These are phyloP conservation scores for Beauveria sp. DNA, from an alignment of 2,329 filamentous ascomycete genomes.

Conservation along the genomic window DNA sequence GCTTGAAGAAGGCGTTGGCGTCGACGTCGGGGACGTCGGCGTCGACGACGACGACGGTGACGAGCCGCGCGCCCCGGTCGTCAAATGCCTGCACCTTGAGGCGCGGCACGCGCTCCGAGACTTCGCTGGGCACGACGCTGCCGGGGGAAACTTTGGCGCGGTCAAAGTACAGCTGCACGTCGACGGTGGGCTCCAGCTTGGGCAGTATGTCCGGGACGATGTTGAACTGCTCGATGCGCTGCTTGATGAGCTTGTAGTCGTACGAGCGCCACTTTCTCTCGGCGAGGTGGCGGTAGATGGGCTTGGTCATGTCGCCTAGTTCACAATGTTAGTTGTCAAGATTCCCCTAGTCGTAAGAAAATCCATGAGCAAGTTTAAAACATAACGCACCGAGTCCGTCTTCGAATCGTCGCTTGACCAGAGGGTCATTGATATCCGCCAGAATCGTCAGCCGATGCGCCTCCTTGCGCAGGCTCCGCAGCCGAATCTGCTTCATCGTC, in stretches of 20 bases:
- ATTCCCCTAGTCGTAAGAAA: too few species aligned
- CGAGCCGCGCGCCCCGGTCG: conserved; percentile 68
- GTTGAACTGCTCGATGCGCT: conserved; percentile 80
- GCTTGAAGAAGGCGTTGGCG: conserved; percentile 66
- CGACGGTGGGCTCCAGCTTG: conserved; percentile 66
- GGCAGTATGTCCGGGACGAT: conserved; percentile 85
- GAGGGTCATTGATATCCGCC: conserved; percentile 89
- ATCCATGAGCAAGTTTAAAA: too few species aligned
- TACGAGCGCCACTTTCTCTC: conserved; percentile 82
- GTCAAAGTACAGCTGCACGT: conserved; percentile 76
- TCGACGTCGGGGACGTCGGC: conserved; percentile 79
- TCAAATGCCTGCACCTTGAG: conserved; percentile 83
- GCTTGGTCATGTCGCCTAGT: conserved; percentile 87
- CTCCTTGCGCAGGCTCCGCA: conserved; percentile 24
- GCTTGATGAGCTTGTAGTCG: conserved; percentile 68
- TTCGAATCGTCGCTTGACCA: conserved; percentile 90
- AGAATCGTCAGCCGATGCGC: conserved; percentile 77
- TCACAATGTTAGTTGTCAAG: background rate
- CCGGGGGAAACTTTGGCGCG: conserved; percentile 64
- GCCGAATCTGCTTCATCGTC: conserved; percentile 5
- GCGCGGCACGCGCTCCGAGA: conserved; percentile 66
- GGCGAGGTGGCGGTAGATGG: conserved; percentile 87
- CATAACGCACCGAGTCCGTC: conserved; percentile 67
- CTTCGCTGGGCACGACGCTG: conserved; percentile 64
- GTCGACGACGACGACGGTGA: conserved; percentile 81